Conservation (phyloP, 208 protist genomes). For the Wallacemonas sp. region DNA sequence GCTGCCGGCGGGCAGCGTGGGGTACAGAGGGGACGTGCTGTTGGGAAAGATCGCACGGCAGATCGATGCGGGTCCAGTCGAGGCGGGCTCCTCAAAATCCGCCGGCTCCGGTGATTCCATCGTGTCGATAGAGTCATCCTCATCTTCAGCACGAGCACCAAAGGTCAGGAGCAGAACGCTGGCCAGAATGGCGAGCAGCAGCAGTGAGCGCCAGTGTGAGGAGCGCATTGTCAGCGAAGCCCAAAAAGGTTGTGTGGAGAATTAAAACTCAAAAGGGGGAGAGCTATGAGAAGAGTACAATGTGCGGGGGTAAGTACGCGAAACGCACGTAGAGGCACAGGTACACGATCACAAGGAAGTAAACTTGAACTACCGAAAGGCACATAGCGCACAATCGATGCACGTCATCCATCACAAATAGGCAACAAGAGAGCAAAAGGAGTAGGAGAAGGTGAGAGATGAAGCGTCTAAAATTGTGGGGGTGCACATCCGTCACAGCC, state of each 20-base stretch:
- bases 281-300: too few species aligned
- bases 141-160: slow-evolving; percentile 7
- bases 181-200: slow-evolving; percentile 17
- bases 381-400: background rate
- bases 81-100: background rate
- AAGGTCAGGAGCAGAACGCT: background rate
- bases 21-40: slow-evolving; percentile 31
- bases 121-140: slow-evolving; percentile 36
- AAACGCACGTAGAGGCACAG: background rate
- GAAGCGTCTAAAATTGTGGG: too few species aligned
- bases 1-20: slow-evolving; percentile 49
- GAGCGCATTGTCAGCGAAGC: too few species aligned
- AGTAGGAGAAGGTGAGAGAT: background rate
- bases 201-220: slow-evolving; percentile 3
- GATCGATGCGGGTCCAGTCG: slow-evolving; percentile 10
- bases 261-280: too few species aligned
- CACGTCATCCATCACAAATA: too few species aligned
- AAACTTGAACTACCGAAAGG: background rate
- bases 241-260: too few species aligned
- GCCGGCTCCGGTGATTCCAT: slow-evolving; percentile 6
- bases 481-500: too few species aligned
- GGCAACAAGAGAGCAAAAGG: background rate
- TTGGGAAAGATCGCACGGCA: slow-evolving; percentile 68
- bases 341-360: background rate
- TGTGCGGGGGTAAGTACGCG: too few species aligned